A percentile compares a stretch with the other conserved stretches of the same genome.
These are phyloP conservation scores for Phanerochaete carnosa DNA, from an alignment of 768 basidiomycete species.

Conservation along the genomic window DNA sequence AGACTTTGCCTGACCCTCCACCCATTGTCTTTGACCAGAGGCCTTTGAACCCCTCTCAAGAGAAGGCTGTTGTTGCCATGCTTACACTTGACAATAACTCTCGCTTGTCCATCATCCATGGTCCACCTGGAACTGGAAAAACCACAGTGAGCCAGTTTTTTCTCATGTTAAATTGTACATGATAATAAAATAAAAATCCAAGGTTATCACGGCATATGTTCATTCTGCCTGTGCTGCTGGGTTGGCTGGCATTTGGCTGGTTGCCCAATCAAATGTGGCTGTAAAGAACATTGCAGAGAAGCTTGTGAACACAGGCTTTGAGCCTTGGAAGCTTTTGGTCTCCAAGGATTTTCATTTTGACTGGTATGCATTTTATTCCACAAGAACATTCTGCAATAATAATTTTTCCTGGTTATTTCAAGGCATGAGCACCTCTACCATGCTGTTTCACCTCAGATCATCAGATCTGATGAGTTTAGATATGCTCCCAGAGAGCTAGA, in stretches of 20 bases:
- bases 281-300: constrained; percentile 90
- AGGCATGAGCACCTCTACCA: constrained; percentile 84
- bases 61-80: constrained; percentile 34
- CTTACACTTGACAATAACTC: constrained; percentile 30
- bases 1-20: constrained; percentile 17
- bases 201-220: constrained; percentile 30
- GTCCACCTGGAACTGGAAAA: constrained; percentile 29
- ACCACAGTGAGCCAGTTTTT: constrained; percentile 8
- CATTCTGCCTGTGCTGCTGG: constrained; percentile 24
- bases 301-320: constrained; percentile 50
- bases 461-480: constrained; percentile 41
- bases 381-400: constrained; percentile 13
- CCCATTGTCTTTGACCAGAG: constrained; percentile 18
- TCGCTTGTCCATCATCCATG: constrained; percentile 32
- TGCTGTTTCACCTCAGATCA: constrained; percentile 44
- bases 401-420: constrained; percentile 22
- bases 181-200: constrained; percentile 4
- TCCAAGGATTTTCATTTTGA: constrained; percentile 61
- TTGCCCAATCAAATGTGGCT: constrained; percentile 84
- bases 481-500: constrained; percentile 24
- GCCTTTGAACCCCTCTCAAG: constrained; percentile 39
- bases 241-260: constrained; percentile 61
- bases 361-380: constrained; percentile 49
- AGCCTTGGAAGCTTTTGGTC: constrained; percentile 65
- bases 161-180: not conserved